Evolutionary conservation across 345 rosid genomes (phyloP), one percentile per base, ranked within the genome.

Genomic region (Euphorbia peplus): DNA sequence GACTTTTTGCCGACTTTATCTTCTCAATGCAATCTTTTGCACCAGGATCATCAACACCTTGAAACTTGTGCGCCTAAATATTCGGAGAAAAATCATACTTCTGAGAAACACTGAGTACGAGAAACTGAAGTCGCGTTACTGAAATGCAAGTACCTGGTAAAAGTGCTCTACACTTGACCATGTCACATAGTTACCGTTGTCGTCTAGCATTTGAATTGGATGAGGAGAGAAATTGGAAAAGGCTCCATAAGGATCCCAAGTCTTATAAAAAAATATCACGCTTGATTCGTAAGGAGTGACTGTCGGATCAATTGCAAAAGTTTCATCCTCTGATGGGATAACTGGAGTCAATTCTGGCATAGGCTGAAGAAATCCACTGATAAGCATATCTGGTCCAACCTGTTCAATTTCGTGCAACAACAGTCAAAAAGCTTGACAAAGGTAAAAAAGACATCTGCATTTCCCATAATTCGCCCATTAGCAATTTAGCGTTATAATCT

Each of bases 181-280:
- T 51, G 87, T 85, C 66, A 50, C 73, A 73, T 84, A 86, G 54
- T 76, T 71, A 69, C 88, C 90, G 57, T 72, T 69, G 2, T 53
- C 80, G 60, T 77, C 83, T 0, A 80, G 87, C 95, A 91, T 89
- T 75, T 83, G 86, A 70, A 93, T 84, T 66, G 91, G 82, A 80
- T 91, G 98, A 19, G 91, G 92, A 66, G 96, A 93, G 79, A 89
- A 93, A 71, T 89, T 93, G 5, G 97, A 91, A 78, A 93, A 89
- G 66, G 92, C 88, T 63, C 98, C 97, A 76, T 83, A 93, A 59
- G 84, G 96, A 81, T 93, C 98, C 98, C 97, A 93, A 48, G 97
- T 79, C 71, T 93, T 91, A 64, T 89, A 91, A 82, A 91, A 93
- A 80, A 85, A 93, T 76, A 91, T 86, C 82, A 91, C 81, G 75